phyloP scores from a whole-genome alignment of 2,329 filamentous ascomycete genomes.

The Purpureocillium takamizusanense region DNA sequence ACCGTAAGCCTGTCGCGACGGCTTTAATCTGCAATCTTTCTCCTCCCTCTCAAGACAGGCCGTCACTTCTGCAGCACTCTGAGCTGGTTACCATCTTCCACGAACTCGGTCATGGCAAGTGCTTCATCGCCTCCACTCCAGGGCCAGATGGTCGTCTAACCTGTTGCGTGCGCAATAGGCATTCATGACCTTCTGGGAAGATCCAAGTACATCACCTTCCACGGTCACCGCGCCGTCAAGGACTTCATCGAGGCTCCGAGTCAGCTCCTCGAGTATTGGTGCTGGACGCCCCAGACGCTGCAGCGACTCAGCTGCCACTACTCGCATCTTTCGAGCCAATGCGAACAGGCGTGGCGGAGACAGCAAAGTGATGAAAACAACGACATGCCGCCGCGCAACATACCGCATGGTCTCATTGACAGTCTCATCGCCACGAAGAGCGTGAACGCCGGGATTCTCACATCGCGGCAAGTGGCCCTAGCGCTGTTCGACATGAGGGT shows the following conservation, averaged over 20 bases:
- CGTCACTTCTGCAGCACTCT: conserved; percentile 2
- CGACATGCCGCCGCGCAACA: conserved; percentile 23
- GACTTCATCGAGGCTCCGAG: conserved; percentile 30
- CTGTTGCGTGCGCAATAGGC: not conserved
- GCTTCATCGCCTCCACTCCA: too few relatives aligned
- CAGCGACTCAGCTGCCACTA: conserved; percentile 39
- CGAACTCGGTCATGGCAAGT: conserved; percentile 18
- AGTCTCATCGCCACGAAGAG: conserved; percentile 41
- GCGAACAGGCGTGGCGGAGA: not conserved
- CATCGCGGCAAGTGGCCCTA: conserved; percentile 18
- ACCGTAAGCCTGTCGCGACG: not conserved
- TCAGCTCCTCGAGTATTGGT: conserved; percentile 32
- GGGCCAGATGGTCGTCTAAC: too few relatives aligned
- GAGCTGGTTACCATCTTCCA: conserved; percentile 3
- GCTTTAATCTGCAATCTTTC: conserved; percentile 2
- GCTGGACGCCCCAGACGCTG: conserved; percentile 22
- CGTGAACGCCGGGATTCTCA: conserved; percentile 39
- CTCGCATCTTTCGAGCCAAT: conserved; percentile 1
- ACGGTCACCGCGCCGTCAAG: conserved; percentile 20
- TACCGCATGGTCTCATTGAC: conserved; percentile 36
- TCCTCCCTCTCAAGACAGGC: not conserved
- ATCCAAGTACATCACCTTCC: conserved; percentile 23
- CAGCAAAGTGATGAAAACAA: too few relatives aligned
- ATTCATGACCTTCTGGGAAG: conserved; percentile 26
- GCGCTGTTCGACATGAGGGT: conserved; percentile 2